Conservation (phyloP, 371 early-diverging fungal genomes). For the Batrachochytrium dendrobatidis region DNA sequence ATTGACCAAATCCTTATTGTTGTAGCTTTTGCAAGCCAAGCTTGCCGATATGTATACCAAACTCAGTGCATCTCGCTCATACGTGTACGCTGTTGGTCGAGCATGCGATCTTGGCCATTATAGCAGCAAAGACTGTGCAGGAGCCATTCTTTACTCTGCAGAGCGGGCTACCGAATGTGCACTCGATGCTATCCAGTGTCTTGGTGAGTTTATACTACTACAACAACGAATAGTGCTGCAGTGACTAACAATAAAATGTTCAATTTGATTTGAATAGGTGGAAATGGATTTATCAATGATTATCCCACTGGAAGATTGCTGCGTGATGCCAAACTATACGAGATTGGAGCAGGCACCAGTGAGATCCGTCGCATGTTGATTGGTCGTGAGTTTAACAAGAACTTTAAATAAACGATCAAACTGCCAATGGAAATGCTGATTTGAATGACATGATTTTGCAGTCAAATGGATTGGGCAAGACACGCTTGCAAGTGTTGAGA, state of each 20-base stretch:
- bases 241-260: background rate
- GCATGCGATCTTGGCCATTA: slow-evolving; percentile 76
- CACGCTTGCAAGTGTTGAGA: no score
- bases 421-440: no score
- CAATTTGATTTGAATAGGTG: slow-evolving; percentile 44
- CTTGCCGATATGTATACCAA: slow-evolving; percentile 97
- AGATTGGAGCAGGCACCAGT: slow-evolving; percentile 96
- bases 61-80: slow-evolving; percentile 81
- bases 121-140: slow-evolving; percentile 91
- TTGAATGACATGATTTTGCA: no score
- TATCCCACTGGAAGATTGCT: slow-evolving; percentile 82
- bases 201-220: slow-evolving; percentile 44
- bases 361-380: slow-evolving; percentile 97
- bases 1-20: background rate
- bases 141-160: slow-evolving; percentile 90
- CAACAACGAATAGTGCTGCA: background rate
- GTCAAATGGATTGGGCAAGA: no score
- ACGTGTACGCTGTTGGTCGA: slow-evolving; percentile 86
- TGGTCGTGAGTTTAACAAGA: slow-evolving; percentile 50
- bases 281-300: slow-evolving; percentile 95
- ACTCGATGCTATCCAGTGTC: slow-evolving; percentile 90
- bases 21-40: slow-evolving; percentile 78
- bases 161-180: slow-evolving; percentile 95
- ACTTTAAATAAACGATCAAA: slow-evolving; percentile 16
- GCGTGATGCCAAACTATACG: slow-evolving; percentile 95